phyloP scores from a whole-genome alignment of 176 grass and related monocot species.

The Panicum miliaceum region DNA sequence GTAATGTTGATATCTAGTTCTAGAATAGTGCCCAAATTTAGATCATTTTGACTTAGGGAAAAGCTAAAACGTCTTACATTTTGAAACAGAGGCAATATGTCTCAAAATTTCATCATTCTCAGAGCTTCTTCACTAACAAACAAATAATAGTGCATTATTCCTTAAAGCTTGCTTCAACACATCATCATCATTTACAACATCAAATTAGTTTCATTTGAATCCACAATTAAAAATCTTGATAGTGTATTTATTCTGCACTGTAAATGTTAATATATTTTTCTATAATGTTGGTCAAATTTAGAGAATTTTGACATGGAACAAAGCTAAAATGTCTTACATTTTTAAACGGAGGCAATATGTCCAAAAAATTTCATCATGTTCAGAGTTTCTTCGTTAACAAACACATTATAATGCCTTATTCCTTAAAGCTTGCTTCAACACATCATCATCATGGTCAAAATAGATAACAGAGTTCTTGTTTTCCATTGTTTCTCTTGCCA shows the following conservation, averaged over 20 bases:
- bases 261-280: too few species aligned
- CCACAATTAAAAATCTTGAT: too few species aligned
- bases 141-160: background rate
- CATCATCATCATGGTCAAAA: background rate
- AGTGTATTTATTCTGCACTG: too few species aligned
- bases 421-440: background rate
- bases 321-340: too few species aligned
- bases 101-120: constrained; percentile 8
- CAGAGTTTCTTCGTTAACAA: background rate
- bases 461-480: background rate
- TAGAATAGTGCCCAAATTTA: too few species aligned
- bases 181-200: background rate
- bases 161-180: background rate
- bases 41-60: too few species aligned
- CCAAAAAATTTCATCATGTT: constrained; percentile 5
- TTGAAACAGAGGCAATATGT: background rate
- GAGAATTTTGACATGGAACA: too few species aligned
- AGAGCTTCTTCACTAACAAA: background rate
- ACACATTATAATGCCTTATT: background rate
- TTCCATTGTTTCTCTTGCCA: background rate
- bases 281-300: too few species aligned
- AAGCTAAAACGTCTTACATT: too few species aligned
- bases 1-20: too few species aligned
- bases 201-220: too few species aligned
- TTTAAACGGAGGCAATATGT: background rate